A percentile compares a stretch with the other conserved stretches of the same genome.
Evolutionary conservation across 1,139 yeast species (phyloP).

Genomic region (Yueomyces sp.): DNA sequence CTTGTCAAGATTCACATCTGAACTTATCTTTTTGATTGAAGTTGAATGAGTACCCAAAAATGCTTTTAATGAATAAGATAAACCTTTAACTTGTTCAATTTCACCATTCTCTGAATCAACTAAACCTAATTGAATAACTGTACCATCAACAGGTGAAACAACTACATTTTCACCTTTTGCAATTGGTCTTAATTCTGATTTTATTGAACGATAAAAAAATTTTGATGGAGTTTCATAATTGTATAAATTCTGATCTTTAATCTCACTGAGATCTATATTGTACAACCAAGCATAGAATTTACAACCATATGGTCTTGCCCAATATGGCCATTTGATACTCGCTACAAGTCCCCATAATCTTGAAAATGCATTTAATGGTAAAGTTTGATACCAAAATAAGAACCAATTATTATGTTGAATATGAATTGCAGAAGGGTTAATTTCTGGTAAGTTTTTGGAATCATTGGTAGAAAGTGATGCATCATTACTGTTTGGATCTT

Average conservation of each 20-base stretch:
- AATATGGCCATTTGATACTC: conserved; percentile 68
- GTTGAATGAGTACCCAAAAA: conserved; percentile 53
- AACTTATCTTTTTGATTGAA: conserved; percentile 18
- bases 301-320: conserved; percentile 81
- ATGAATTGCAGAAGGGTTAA: conserved; percentile 5
- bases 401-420: conserved; percentile 60
- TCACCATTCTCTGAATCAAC: conserved; percentile 60
- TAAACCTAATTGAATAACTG: conserved; percentile 71
- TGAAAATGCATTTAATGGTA: conserved; percentile 84
- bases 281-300: conserved; percentile 65
- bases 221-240: conserved; percentile 74
- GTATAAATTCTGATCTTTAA: conserved; percentile 68
- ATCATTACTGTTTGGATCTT: too few species aligned
- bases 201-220: conserved; percentile 76
- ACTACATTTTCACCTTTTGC: conserved; percentile 43
- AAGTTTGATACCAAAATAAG: conserved; percentile 73
- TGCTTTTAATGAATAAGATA: conserved; percentile 85
- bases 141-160: conserved; percentile 92
- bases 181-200: conserved; percentile 71
- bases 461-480: too few species aligned
- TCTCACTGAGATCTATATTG: conserved; percentile 83
- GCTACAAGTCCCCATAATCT: conserved; percentile 92
- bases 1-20: conserved; percentile 16
- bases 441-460: too few species aligned
- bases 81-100: conserved; percentile 94